These are phyloP conservation scores for Pulveroboletus ravenelii DNA, from an alignment of 768 basidiomycete species.

Conservation along the genomic window DNA sequence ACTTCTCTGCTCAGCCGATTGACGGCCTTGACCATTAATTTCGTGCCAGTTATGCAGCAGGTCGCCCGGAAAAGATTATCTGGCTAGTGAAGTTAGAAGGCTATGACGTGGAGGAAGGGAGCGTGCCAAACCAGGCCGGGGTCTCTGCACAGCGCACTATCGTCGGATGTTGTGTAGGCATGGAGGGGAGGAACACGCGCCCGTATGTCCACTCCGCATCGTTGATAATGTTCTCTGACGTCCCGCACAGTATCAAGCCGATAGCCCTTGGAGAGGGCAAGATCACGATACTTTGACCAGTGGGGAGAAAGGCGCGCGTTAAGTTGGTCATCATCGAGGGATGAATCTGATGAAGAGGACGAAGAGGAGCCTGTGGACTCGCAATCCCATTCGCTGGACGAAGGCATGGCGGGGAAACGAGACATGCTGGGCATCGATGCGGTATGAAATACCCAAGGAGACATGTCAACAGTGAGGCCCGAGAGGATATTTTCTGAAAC, in stretches of 20 bases:
- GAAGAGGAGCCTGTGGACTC: constrained; percentile 33
- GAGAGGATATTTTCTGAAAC: neutral
- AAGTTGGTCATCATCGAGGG: constrained; percentile 46
- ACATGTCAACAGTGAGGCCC: neutral
- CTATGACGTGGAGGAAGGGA: neutral
- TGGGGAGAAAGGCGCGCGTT: constrained; percentile 57
- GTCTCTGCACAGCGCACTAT: constrained; percentile 65
- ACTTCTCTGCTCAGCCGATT: constrained; percentile 60
- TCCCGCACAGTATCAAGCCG: constrained; percentile 66
- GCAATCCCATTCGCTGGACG: constrained; percentile 48
- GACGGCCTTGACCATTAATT: constrained; percentile 66
- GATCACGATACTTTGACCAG: constrained; percentile 52
- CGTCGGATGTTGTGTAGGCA: constrained; percentile 36
- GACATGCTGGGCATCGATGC: neutral
- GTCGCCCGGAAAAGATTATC: constrained; percentile 71
- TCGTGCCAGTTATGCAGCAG: constrained; percentile 44
- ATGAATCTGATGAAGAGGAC: constrained; percentile 45
- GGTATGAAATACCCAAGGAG: constrained; percentile 13
- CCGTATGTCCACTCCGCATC: constrained; percentile 21
- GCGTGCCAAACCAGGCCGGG: constrained; percentile 54
- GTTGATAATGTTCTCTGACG: constrained; percentile 54
- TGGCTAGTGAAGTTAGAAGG: constrained; percentile 39
- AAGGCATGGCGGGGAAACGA: constrained; percentile 63
- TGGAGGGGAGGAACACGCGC: constrained; percentile 19
- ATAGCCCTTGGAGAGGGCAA: constrained; percentile 50